Evolutionary conservation across 768 basidiomycete genomes (phyloP).

Genomic region (Crepidotus variabilis): DNA sequence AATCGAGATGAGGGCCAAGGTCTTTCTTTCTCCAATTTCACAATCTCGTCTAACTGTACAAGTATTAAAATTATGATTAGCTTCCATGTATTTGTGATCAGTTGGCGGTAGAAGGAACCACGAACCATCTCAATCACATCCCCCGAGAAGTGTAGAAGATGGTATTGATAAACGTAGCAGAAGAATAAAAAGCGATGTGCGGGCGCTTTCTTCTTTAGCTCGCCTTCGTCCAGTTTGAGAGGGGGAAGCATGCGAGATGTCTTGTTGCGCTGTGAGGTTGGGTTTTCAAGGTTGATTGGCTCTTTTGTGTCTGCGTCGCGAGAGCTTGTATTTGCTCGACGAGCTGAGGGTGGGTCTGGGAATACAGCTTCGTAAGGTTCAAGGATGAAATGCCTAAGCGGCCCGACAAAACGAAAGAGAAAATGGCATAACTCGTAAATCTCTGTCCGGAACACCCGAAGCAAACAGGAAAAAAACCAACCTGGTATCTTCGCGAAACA

Average conservation of each 20-base stretch:
- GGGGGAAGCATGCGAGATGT: background rate
- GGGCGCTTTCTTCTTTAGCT: conserved; percentile 31
- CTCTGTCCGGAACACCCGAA: background rate
- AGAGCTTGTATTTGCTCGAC: background rate
- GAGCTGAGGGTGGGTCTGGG: conserved; percentile 8
- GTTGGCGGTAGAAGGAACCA: too few relatives aligned
- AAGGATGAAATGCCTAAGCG: conserved; percentile 41
- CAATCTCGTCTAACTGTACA: conserved; percentile 55
- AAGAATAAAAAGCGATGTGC: conserved; percentile 72
- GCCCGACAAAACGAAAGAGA: background rate
- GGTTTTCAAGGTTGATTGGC: too few relatives aligned
- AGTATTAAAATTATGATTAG: background rate
- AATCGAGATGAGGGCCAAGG: conserved; percentile 28
- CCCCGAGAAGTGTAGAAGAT: conserved; percentile 35
- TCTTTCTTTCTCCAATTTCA: conserved; percentile 49
- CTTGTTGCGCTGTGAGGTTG: too few relatives aligned
- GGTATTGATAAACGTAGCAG: conserved; percentile 70
- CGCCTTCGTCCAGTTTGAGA: conserved; percentile 16
- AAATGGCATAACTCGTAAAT: background rate
- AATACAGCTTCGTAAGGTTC: conserved; percentile 60
- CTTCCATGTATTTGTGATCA: background rate
- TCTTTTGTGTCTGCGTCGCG: too few relatives aligned
- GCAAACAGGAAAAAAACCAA: too few relatives aligned
- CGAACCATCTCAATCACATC: conserved; percentile 40
- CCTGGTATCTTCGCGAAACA: conserved; percentile 51